Evolutionary conservation across 2,329 filamentous ascomycete genomes (phyloP), one percentile per base, ranked within the genome.

Genomic region (Fusarium sp.): DNA sequence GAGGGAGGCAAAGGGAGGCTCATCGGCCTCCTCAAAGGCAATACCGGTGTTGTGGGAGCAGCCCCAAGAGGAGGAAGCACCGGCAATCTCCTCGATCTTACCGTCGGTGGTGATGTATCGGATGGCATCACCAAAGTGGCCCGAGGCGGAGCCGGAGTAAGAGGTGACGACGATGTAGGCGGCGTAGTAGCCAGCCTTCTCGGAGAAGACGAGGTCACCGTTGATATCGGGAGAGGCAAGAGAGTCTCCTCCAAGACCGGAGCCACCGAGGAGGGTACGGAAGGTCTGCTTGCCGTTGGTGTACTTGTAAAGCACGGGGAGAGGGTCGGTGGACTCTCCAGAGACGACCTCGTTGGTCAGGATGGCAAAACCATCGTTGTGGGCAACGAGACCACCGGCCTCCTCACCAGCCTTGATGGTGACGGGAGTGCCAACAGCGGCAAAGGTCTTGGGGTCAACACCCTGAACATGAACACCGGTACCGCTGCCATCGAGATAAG

Each of bases 31-130:
- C 78, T 91, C 90, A 64, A 92, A 87, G 7, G 89, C 89, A 65
- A 92, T 92, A 65, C 90, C 90, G 1, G 89, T 91, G 82, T 92
- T 92, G 84, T 92, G 89, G 7, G 87, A 89, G 83, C 90, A 92
- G 20, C 90, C 90, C 86, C 89, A 92, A 16, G 85, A 83, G 65
- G 86, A 89, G 50, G 86, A 86, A 4, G 89, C 88, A 1, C 88
- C 89, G 2, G 79, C 58, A 68, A 91, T 90, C 13, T 80, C 83
- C 73, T 88, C 81, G 5, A 91, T 80, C 9, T 83, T 85, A 14
- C 90, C 90, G 20, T 83, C 82, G 39, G 90, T 86, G 64, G 83
- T 87, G 65, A 85, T 65, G 73, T 85, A 85, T 64, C 83, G 83
- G 65, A 85, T 83, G 56, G 83, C 83, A 63, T 92, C 90, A 29